Evolutionary conservation across 306 rosid genomes (phyloP), one percentile per base, ranked within the genome.

Genomic region (Acmispon strigosus): DNA sequence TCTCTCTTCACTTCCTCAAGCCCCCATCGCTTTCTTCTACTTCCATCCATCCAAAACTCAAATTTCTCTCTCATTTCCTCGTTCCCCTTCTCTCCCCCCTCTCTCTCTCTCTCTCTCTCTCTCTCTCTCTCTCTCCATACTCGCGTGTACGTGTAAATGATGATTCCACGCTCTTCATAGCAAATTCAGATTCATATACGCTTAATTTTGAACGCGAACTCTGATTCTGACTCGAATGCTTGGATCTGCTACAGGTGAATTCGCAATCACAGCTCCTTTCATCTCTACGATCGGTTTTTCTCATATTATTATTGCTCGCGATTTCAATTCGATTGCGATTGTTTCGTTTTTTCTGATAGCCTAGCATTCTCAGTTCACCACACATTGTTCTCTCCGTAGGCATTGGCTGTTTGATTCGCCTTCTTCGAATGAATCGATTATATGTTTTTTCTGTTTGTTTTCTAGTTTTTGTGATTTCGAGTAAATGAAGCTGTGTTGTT

Each of bases 221-320:
- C 57, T 12, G 86, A 62, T 68, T 81, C 37, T 43, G 53, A 59
- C 80, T 85, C 79, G 42, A 82, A 84, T 85, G 84, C 86, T 82
- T 62, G 83, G 96, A 90, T 92, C 96, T 84, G 79, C 86, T 84
- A 68, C 84, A 68, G 98, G 97, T 94, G 43, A 90, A 72, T 52
- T 3, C 24, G 3, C n/a, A n/a, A 1, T 69, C 29, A 19, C 68
- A 39, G 36, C 18, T 74, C 62, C 34, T 62, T 70, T 43, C 36
- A 13, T 65, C 50, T 49, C 17, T 17, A 64, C 54, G 43, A 47
- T 75, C 51, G n/a, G n/a, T n/a, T n/a, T n/a, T n/a, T n/a, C n/a
- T n/a, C n/a, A n/a, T n/a, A 32, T 64, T 62, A 0, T 61, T 50
- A 7, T 24, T 57, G 32, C 17, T 44, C 1, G 10, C 48, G 2